Conservation (phyloP, 1,139 yeast genomes). For the Blastobotrys proliferans region DNA sequence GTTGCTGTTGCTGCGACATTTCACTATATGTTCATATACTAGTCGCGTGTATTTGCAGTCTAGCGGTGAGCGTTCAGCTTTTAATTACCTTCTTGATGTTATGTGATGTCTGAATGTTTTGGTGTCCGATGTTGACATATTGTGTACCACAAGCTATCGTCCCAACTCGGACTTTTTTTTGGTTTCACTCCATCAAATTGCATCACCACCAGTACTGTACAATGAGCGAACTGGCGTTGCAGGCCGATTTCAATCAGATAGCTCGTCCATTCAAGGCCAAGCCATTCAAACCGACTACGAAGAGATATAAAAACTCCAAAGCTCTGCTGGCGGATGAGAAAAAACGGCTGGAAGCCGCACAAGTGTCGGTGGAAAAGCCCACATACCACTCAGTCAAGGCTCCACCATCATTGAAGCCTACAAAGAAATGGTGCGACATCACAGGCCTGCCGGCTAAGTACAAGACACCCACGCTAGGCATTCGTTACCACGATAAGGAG, state of each 20-base stretch:
- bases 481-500: constrained; percentile 80
- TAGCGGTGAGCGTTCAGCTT: not conserved
- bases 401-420: constrained; percentile 83
- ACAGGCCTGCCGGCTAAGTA: constrained; percentile 84
- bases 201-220: not conserved
- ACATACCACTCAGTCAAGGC: constrained; percentile 55
- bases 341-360: constrained; percentile 43
- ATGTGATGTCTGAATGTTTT: not conserved
- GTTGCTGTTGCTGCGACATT: not conserved
- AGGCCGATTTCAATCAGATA: constrained; percentile 27
- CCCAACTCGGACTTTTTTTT: not conserved
- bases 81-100: not conserved
- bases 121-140: not conserved
- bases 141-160: not conserved
- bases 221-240: constrained; percentile 9
- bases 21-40: not conserved
- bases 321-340: constrained; percentile 77
- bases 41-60: not conserved
- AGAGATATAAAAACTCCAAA: constrained; percentile 68
- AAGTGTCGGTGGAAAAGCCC: constrained; percentile 25
- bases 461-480: constrained; percentile 68
- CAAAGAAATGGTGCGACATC: constrained; percentile 85
- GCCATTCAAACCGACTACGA: constrained; percentile 30
- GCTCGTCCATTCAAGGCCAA: constrained; percentile 51
- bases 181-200: not conserved